Percentiles rank a stretch among this genome's conserved stretches.
Conservation (phyloP, 1,139 yeast genomes). For the Kodamaea fungicola region DNA sequence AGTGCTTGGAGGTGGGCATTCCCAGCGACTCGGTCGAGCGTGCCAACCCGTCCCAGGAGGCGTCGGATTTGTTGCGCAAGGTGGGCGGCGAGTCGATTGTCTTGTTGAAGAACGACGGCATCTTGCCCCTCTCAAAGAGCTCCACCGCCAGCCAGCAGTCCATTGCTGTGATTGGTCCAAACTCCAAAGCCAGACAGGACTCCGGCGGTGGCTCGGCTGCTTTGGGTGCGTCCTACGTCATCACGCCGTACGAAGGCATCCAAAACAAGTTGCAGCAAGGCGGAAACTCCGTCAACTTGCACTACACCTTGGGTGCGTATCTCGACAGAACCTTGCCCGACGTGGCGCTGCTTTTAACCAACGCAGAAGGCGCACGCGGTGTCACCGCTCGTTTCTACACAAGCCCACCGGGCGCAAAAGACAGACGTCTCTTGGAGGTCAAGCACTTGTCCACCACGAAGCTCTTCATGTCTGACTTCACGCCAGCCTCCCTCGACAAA, state of each 20-base stretch:
- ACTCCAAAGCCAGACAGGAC: conserved; percentile 29
- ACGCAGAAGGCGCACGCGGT: conserved; percentile 39
- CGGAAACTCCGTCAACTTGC: conserved; percentile 12
- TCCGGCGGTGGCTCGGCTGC: conserved; percentile 41
- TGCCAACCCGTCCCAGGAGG: conserved; percentile 14
- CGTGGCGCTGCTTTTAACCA: conserved; percentile 18
- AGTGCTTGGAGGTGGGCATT: conserved; percentile 14
- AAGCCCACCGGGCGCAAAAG: conserved; percentile 27
- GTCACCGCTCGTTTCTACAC: conserved; percentile 32
- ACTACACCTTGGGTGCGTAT: conserved; percentile 31
- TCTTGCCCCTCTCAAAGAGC: conserved; percentile 14
- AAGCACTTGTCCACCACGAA: conserved; percentile 3
- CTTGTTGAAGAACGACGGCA: conserved; percentile 18
- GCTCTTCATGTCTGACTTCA: conserved; percentile 9
- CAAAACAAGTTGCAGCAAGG: conserved; percentile 21
- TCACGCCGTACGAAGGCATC: conserved; percentile 34
- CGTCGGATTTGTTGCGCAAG: conserved; percentile 13
- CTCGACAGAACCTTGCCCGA: conserved; percentile 31
- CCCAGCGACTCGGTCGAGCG: conserved; percentile 13
- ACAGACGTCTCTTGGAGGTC: conserved; percentile 7
- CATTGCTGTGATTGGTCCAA: conserved; percentile 39
- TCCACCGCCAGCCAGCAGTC: conserved; percentile 12
- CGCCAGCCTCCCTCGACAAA: conserved; percentile 2
- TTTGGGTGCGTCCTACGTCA: conserved; percentile 26
- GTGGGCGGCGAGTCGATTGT: conserved; percentile 18